Evolutionary conservation across 768 basidiomycete genomes (phyloP).

Genomic region (Auricularia auricula-judae): DNA sequence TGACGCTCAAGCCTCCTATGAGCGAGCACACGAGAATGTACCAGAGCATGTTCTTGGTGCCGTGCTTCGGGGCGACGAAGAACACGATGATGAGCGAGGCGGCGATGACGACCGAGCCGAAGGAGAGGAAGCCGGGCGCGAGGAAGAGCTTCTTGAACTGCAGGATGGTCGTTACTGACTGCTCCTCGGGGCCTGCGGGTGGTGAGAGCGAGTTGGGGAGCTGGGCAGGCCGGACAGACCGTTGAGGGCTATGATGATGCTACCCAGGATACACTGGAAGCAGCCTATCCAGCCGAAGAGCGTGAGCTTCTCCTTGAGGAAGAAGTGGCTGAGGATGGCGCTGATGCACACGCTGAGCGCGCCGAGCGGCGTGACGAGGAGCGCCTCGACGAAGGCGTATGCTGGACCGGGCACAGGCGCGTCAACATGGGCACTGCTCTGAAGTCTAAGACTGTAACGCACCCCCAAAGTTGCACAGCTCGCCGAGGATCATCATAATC

Average conservation of each 20-base stretch:
- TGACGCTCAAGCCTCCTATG: conserved; percentile 33
- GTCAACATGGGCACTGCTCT: neutral
- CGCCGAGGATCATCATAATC: conserved; percentile 27
- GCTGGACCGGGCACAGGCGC: neutral
- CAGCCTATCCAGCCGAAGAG: conserved; percentile 38
- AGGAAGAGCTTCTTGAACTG: conserved; percentile 30
- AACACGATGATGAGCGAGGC: conserved; percentile 17
- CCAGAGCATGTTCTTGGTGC: conserved; percentile 34
- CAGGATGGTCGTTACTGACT: conserved; percentile 12
- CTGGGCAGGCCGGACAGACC: conserved; percentile 5
- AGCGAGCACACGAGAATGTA: conserved; percentile 35
- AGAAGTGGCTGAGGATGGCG: conserved; percentile 33
- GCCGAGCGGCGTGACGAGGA: conserved; percentile 39
- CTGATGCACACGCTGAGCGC: conserved; percentile 37
- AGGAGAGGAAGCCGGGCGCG: conserved; percentile 29
- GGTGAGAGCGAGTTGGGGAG: neutral
- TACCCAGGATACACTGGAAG: conserved; percentile 19
- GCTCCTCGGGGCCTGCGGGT: conserved; percentile 13
- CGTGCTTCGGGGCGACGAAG: conserved; percentile 23
- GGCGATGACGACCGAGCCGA: conserved; percentile 18
- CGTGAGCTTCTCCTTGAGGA: conserved; percentile 35
- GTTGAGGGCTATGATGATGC: conserved; percentile 32
- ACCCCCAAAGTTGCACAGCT: conserved; percentile 81
- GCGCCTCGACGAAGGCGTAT: conserved; percentile 26
- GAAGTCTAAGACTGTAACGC: conserved; percentile 15